Base-by-base conservation (phyloP, 2,329 filamentous ascomycete genomes). In the Monosporascus cannonballus region DNA sequence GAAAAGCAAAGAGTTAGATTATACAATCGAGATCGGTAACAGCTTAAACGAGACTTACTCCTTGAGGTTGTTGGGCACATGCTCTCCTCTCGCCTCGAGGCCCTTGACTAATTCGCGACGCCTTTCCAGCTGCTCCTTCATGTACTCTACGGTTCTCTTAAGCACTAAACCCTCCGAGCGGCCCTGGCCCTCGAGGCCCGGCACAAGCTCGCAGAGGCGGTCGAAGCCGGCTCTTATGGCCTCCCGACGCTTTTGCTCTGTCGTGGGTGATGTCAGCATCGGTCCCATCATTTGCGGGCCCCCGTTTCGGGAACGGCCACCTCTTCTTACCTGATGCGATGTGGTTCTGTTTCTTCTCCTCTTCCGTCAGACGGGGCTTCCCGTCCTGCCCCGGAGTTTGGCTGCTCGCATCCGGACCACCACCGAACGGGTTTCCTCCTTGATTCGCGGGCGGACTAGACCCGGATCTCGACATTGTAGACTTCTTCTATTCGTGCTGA, bases 101-200 rank as follows among this genome's bases (percentile, higher is more conserved):
- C 78, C 73, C 25, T 76, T 71, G 50, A 88, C 74, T 52, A 89
- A 69, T 24, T 74, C 70, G 51, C 80, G 75, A 18, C 86, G 76
- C 65, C 82, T 78, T 47, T 76, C 72, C 8, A 89, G 69, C 64
- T 85, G 76, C 55, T 83, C 71, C 42, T 76, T 76, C 64, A 89
- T 85, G 56, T 78, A 86, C 15, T 86, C 83, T 30, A 87, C 81
- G 0, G 86, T 87, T 58, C 80, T 80, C 57, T 85, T 83, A 22
- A 96, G 76, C n/a, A 96, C 90, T 18, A 90, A 77, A 27, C 89
- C 89, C 69, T 96, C 91, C 58, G 89, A 94, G 46, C 90, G 84
- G 1, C 88, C 91, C 64, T 92, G 87, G 1, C 91, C 91, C 62
- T 89, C 81, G 50, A 95, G 77, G 0, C 89, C 90, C 0, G 91